Conservation (phyloP, 2,329 filamentous ascomycete species). For the Pyricularia sp. region DNA sequence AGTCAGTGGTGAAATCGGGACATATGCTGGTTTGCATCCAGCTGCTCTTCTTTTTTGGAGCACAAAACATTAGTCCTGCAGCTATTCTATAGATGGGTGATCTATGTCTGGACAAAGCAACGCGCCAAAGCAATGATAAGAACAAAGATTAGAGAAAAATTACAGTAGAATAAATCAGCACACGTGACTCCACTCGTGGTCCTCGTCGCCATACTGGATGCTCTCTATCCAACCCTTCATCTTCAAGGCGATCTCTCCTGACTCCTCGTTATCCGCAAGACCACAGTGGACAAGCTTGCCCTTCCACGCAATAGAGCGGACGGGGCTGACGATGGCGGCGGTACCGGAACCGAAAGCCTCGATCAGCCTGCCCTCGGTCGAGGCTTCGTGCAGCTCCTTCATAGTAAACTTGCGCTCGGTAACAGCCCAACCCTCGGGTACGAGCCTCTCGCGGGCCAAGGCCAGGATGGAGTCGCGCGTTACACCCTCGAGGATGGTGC, state of each 20-base stretch:
- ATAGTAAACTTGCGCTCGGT: slow-evolving; percentile 89
- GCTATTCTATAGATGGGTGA: neutral
- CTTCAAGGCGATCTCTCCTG: slow-evolving; percentile 71
- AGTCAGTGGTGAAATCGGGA: neutral
- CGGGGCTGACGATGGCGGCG: slow-evolving; percentile 85
- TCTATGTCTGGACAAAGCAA: neutral
- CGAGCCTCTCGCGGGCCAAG: slow-evolving; percentile 75
- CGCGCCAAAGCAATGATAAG: neutral
- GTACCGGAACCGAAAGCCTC: slow-evolving; percentile 94
- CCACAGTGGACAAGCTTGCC: slow-evolving; percentile 76
- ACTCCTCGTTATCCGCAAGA: slow-evolving; percentile 70
- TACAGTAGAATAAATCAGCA: slow-evolving; percentile 17
- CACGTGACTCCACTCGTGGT: slow-evolving; percentile 79
- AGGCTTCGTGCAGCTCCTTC: slow-evolving; percentile 71
- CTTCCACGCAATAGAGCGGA: slow-evolving; percentile 83
- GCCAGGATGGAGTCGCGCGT: slow-evolving; percentile 85
- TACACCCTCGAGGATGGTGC: slow-evolving; percentile 92
- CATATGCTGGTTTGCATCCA: neutral
- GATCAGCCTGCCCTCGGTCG: slow-evolving; percentile 73
- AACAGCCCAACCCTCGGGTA: slow-evolving; percentile 79
- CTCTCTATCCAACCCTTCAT: slow-evolving; percentile 97
- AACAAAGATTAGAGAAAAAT: neutral
- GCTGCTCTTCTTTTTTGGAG: neutral
- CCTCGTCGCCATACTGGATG: slow-evolving; percentile 90
- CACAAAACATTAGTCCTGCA: neutral